These are phyloP conservation scores for Croton setiger DNA, from an alignment of 441 rosid genomes.

Conservation along the genomic window DNA sequence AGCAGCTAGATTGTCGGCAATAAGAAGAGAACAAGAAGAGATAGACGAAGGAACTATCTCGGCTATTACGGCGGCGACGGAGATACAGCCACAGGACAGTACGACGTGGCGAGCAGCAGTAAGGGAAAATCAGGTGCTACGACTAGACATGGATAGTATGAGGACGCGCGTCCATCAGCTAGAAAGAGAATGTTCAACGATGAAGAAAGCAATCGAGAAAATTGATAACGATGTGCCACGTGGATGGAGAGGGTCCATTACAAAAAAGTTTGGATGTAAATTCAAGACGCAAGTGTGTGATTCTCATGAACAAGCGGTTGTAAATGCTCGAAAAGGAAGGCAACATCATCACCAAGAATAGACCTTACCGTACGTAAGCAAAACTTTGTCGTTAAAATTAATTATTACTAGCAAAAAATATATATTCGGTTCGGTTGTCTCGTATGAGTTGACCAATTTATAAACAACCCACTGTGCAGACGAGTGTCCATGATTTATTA, in stretches of 20 bases:
- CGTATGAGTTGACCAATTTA: background rate
- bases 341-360: conserved; percentile 26
- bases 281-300: conserved; percentile 90
- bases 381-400: background rate
- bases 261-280: conserved; percentile 69
- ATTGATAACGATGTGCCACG: conserved; percentile 45
- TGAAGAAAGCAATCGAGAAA: conserved; percentile 82
- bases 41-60: conserved; percentile 30
- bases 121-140: conserved; percentile 93
- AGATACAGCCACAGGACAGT: conserved; percentile 17
- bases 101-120: conserved; percentile 68
- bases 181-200: conserved; percentile 78
- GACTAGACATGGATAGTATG: conserved; percentile 96
- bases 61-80: conserved; percentile 25
- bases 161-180: conserved; percentile 84
- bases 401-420: too few relatives aligned
- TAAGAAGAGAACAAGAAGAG: conserved; percentile 26
- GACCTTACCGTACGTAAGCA: conserved; percentile 17
- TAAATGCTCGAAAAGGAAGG: conserved; percentile 43
- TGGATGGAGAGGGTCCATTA: conserved; percentile 55
- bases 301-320: conserved; percentile 73
- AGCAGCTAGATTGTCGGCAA: conserved; percentile 27
- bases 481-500: conserved; percentile 10
- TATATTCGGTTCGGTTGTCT: background rate
- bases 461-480: background rate